Conservation (phyloP, 495 filamentous ascomycete species). For the Penicillium riverlandense region DNA sequence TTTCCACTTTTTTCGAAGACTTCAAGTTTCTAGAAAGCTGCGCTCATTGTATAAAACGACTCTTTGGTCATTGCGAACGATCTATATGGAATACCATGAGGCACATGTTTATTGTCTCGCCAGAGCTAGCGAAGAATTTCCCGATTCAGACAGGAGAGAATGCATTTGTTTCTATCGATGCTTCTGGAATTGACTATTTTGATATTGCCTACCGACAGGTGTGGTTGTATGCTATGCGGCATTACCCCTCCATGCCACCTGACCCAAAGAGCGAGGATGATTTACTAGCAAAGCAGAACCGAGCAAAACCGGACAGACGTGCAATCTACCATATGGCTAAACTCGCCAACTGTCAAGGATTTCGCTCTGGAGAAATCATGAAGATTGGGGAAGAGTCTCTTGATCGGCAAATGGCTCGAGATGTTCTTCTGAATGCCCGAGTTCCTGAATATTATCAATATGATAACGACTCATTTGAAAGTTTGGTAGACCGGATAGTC, state of each 20-base stretch:
- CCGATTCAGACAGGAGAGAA: slow-evolving; percentile 1
- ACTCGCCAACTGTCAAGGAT: neutral
- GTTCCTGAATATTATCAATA: neutral
- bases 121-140: neutral
- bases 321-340: slow-evolving; percentile 1
- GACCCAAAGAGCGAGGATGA: neutral
- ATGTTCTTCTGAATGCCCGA: neutral
- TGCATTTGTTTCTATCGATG: neutral
- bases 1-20: neutral
- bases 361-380: neutral
- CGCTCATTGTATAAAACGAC: neutral
- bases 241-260: slow-evolving; percentile 7
- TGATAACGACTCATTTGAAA: neutral
- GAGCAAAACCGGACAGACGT: neutral
- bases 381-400: neutral
- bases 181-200: neutral
- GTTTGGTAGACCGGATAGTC: neutral
- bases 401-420: slow-evolving; percentile 1
- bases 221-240: slow-evolving; percentile 10
- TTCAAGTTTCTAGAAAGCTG: neutral
- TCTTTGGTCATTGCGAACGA: neutral
- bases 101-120: neutral
- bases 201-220: slow-evolving; percentile 10
- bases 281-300: neutral
- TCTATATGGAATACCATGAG: neutral